Conservation (phyloP, 192 early-diverging fungal species). For the Coemansia sp. region DNA sequence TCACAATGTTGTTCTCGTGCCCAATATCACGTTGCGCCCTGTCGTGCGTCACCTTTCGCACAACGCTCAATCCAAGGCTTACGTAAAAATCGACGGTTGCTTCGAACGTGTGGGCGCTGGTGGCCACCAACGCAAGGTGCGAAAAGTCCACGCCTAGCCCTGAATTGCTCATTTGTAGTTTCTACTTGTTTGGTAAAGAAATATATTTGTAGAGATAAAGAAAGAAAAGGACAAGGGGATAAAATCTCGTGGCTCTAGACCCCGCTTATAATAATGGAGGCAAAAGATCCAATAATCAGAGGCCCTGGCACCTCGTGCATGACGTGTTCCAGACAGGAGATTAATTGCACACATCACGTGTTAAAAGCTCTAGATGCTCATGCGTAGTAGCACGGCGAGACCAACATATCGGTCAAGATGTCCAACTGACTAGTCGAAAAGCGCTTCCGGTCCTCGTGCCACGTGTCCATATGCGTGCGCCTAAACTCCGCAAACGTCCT, state of each 20-base stretch:
- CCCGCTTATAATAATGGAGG: no score
- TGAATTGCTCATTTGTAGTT: background rate
- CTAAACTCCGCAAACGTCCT: constrained; percentile 91
- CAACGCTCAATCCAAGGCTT: constrained; percentile 57
- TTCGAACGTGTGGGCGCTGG: constrained; percentile 21
- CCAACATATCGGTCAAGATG: constrained; percentile 84
- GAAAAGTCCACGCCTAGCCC: constrained; percentile 33
- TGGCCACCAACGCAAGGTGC: constrained; percentile 44
- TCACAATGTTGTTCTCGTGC: constrained; percentile 26
- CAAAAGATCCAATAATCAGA: no score
- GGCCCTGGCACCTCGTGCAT: no score
- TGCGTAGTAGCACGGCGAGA: constrained; percentile 83
- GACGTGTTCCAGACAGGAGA: no score
- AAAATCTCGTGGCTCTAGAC: no score
- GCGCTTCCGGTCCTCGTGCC: constrained; percentile 81
- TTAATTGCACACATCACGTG: no score
- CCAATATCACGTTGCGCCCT: constrained; percentile 32
- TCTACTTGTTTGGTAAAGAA: background rate
- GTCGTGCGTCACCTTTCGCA: constrained; percentile 42
- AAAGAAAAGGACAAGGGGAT: no score
- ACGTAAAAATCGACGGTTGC: constrained; percentile 58
- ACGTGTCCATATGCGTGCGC: constrained; percentile 92
- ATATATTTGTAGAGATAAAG: background rate
- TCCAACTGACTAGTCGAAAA: constrained; percentile 79
- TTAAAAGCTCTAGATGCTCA: constrained; percentile 23